These are phyloP conservation scores for Echeveria elegans DNA, from an alignment of 164 flowering plant species.

Conservation along the genomic window DNA sequence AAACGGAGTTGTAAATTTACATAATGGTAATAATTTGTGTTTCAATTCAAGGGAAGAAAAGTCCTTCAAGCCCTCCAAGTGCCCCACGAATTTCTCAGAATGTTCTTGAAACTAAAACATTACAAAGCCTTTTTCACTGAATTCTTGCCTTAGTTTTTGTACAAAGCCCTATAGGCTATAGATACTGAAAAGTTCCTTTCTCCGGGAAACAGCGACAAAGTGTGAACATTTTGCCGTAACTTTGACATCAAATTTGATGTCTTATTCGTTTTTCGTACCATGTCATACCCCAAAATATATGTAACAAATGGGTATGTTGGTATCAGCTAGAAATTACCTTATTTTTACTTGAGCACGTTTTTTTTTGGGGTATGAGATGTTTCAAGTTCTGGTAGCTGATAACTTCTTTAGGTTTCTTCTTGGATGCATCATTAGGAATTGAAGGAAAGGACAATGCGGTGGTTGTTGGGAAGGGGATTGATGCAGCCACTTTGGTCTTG, in stretches of 20 bases:
- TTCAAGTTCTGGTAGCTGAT: neutral
- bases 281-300: neutral
- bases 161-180: no score
- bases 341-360: neutral
- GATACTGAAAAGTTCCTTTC: neutral
- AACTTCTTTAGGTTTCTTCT: neutral
- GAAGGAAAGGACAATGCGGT: neutral
- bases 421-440: neutral
- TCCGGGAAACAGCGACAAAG: neutral
- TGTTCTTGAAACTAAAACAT: no score
- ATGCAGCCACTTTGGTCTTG: neutral
- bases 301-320: neutral
- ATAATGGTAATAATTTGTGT: no score
- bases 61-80: no score
- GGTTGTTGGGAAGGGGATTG: neutral
- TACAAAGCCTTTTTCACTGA: no score
- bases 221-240: neutral
- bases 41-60: no score
- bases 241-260: neutral
- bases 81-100: no score
- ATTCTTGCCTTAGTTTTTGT: no score
- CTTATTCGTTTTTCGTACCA: neutral
- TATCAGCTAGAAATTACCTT: neutral
- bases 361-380: neutral
- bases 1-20: no score